Evolutionary conservation across 805 yeast genomes (phyloP).

Genomic region (Kodamaea kakaduensis): DNA sequence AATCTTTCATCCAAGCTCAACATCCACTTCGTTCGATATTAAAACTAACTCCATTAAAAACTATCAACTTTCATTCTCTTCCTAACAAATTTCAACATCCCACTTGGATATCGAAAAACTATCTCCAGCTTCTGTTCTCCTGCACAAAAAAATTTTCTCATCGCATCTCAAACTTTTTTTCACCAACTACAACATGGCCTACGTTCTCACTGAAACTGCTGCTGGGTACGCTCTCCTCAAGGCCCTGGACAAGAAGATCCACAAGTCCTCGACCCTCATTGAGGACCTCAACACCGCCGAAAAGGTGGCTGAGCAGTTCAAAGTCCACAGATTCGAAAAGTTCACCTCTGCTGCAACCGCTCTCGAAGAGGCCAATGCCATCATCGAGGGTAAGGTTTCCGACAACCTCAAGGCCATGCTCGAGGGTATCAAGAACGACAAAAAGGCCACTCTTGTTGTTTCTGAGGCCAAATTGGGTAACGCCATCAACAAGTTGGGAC

Average conservation of each 20-base stretch:
- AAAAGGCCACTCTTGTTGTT: constrained; percentile 83
- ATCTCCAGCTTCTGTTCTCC: background rate
- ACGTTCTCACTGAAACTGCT: constrained; percentile 93
- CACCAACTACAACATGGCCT: constrained; percentile 51
- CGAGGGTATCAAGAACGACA: constrained; percentile 71
- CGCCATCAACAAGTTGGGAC: constrained; percentile 90
- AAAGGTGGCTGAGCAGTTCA: constrained; percentile 84
- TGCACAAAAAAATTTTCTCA: constrained; percentile 6
- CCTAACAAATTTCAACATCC: no score
- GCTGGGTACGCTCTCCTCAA: constrained; percentile 98
- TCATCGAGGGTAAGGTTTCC: constrained; percentile 91
- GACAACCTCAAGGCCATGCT: constrained; percentile 74
- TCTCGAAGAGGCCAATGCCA: constrained; percentile 87
- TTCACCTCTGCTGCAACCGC: constrained; percentile 94
- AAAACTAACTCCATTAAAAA: no score
- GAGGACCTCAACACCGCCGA: constrained; percentile 78
- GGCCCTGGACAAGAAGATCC: constrained; percentile 95
- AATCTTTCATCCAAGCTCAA: no score
- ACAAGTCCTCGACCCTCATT: constrained; percentile 72
- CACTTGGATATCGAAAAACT: no score
- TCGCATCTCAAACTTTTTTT: constrained; percentile 9
- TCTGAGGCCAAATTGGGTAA: constrained; percentile 95
- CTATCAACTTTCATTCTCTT: no score
- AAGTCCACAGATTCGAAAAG: constrained; percentile 93
- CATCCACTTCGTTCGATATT: no score